A percentile compares a stretch with the other conserved stretches of the same genome.
Evolutionary conservation across 306 rosid species (phyloP).

Genomic region (Alnus glutinosa): DNA sequence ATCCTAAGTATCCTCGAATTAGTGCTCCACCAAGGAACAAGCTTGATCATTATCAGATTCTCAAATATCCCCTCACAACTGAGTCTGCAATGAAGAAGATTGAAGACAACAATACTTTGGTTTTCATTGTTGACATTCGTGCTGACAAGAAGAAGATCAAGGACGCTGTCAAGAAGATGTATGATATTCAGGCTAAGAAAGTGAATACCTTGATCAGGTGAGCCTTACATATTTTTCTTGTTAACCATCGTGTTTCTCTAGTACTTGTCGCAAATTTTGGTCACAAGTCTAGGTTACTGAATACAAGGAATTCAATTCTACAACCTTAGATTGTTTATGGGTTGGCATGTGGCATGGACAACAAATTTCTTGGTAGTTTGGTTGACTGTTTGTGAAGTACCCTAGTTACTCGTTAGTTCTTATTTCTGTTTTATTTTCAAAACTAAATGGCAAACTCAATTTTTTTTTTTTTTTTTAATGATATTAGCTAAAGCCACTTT

Average conservation of each 20-base stretch:
- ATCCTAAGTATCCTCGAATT: constrained; percentile 78
- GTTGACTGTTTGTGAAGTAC: neutral
- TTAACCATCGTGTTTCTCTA: neutral
- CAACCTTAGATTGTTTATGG: neutral
- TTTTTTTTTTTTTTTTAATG: neutral
- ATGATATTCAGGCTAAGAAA: constrained; percentile 84
- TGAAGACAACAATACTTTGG: constrained; percentile 85
- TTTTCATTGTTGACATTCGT: constrained; percentile 79
- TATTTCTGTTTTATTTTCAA: neutral
- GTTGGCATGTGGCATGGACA: too few species aligned
- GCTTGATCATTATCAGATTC: constrained; percentile 78
- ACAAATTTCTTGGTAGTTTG: neutral
- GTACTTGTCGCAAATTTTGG: neutral
- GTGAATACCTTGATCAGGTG: constrained; percentile 89
- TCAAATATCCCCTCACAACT: constrained; percentile 80
- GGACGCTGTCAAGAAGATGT: constrained; percentile 84
- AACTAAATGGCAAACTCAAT: neutral
- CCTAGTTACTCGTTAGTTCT: neutral
- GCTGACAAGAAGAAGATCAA: constrained; percentile 92
- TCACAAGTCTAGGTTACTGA: neutral
- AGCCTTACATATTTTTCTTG: neutral
- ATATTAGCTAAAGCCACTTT: neutral
- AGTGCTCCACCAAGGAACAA: constrained; percentile 89
- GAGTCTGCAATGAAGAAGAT: constrained; percentile 93
- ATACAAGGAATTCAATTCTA: neutral